These are phyloP conservation scores for Arthroderma sp. DNA, from an alignment of 2,329 filamentous ascomycete species.

Conservation along the genomic window DNA sequence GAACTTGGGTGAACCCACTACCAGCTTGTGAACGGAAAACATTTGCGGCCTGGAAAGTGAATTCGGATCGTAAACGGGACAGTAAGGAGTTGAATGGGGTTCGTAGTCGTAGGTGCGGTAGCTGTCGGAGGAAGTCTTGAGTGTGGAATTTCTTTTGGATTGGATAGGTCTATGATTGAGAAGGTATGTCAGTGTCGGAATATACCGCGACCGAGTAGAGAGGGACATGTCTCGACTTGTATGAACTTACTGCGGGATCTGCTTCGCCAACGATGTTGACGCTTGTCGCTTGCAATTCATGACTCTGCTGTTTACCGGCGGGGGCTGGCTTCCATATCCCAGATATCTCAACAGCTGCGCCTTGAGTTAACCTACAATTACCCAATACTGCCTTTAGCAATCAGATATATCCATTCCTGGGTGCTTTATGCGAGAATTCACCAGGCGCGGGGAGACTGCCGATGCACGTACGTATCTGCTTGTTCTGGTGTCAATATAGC, in stretches of 20 bases:
- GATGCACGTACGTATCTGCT: conserved; percentile 52
- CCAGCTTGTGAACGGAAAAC: conserved; percentile 56
- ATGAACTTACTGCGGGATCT: conserved; percentile 58
- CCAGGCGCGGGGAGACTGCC: not conserved
- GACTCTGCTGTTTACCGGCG: conserved; percentile 52
- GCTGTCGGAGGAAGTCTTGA: conserved; percentile 71
- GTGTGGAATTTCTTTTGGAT: conserved; percentile 95
- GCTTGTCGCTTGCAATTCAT: conserved; percentile 64
- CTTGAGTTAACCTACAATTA: conserved; percentile 57
- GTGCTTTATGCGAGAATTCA: not conserved
- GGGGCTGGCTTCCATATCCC: conserved; percentile 65
- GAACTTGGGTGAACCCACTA: conserved; percentile 53
- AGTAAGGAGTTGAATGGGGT: conserved; percentile 69
- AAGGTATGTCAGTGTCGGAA: not conserved
- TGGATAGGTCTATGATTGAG: conserved; percentile 57
- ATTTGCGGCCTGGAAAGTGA: conserved; percentile 56
- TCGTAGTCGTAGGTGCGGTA: conserved; percentile 76
- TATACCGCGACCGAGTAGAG: not conserved
- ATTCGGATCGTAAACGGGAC: conserved; percentile 69
- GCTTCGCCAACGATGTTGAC: conserved; percentile 63
- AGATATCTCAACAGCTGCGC: conserved; percentile 62
- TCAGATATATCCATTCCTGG: not conserved
- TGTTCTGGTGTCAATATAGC: conserved; percentile 61
- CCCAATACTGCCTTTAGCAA: conserved; percentile 12
- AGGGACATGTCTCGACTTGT: not conserved